Conservation (phyloP, 2,329 filamentous ascomycete genomes). For the Biscogniauxia sp. region DNA sequence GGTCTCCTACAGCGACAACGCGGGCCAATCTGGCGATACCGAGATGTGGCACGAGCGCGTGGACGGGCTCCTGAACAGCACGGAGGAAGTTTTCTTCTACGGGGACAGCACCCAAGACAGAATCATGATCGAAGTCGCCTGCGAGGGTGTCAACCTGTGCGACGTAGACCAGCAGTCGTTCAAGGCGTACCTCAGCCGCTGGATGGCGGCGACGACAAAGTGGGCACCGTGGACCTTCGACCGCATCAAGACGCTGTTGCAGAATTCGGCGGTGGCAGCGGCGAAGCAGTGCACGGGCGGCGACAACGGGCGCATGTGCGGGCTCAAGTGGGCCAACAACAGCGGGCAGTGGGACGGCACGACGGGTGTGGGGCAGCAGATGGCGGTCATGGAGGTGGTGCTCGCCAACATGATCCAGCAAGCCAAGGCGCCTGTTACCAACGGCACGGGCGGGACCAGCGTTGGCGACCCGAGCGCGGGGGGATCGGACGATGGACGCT, state of each 20-base stretch:
- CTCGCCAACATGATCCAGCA: slow-evolving; percentile 57
- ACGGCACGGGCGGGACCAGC: slow-evolving; percentile 49
- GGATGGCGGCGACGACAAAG: slow-evolving; percentile 61
- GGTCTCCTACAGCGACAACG: slow-evolving; percentile 58
- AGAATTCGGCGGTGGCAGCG: slow-evolving; percentile 55
- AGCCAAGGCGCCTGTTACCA: slow-evolving; percentile 38
- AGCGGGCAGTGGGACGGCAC: slow-evolving; percentile 53
- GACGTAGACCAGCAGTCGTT: slow-evolving; percentile 62
- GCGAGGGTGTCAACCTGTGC: slow-evolving; percentile 60
- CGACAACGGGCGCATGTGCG: slow-evolving; percentile 55
- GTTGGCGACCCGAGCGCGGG: slow-evolving; percentile 46
- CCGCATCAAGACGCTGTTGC: slow-evolving; percentile 51
- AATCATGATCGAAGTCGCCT: slow-evolving; percentile 64
- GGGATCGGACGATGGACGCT: slow-evolving; percentile 44
- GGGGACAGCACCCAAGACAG: slow-evolving; percentile 42
- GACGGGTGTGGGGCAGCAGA: slow-evolving; percentile 67
- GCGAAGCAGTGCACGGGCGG: slow-evolving; percentile 58
- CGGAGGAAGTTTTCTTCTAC: slow-evolving; percentile 53
- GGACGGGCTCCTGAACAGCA: slow-evolving; percentile 54
- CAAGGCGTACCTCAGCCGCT: slow-evolving; percentile 61
- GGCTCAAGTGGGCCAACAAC: slow-evolving; percentile 56
- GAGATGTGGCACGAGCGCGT: slow-evolving; percentile 57
- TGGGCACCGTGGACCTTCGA: slow-evolving; percentile 60
- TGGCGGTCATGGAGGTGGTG: slow-evolving; percentile 65
- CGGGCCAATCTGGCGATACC: slow-evolving; percentile 29